These are phyloP conservation scores for Phaeodactylum tricornutum DNA, from an alignment of 108 stramenopile genomes.

Conservation along the genomic window DNA sequence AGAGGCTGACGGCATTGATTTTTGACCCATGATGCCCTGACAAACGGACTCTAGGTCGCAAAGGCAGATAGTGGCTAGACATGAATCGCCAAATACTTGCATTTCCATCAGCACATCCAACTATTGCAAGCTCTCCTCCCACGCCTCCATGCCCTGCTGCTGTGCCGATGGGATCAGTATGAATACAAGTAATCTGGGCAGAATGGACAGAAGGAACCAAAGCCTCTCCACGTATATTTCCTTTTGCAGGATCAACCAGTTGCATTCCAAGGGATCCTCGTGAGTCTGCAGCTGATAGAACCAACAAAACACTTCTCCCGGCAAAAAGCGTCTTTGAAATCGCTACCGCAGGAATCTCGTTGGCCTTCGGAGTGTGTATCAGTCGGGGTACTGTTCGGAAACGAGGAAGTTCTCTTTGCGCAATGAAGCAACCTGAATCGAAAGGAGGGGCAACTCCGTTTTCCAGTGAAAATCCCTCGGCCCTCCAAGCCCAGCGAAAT, in stretches of 20 bases:
- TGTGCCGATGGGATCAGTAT: conserved; percentile 77
- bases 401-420: conserved; percentile 75
- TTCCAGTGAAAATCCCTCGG: conserved; percentile 36
- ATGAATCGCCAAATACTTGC: conserved; percentile 80
- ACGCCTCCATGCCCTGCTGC: conserved; percentile 78
- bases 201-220: conserved; percentile 65
- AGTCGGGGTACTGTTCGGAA: conserved; percentile 77
- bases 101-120: conserved; percentile 74
- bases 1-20: conserved; percentile 54
- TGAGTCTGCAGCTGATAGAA: conserved; percentile 79
- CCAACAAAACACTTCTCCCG: conserved; percentile 58
- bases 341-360: conserved; percentile 27
- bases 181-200: conserved; percentile 57
- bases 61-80: conserved; percentile 77
- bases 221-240: conserved; percentile 58
- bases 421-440: conserved; percentile 79
- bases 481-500: conserved; percentile 85
- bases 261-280: conserved; percentile 73
- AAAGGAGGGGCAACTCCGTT: conserved; percentile 12
- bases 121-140: conserved; percentile 80
- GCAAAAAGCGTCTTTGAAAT: conserved; percentile 87
- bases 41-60: conserved; percentile 64
- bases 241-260: conserved; percentile 76
- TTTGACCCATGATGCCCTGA: conserved; percentile 59
- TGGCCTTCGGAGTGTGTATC: conserved; percentile 29